These are phyloP conservation scores for Diaporthe vaccinii DNA, from an alignment of 2,329 filamentous ascomycete species.

Conservation along the genomic window DNA sequence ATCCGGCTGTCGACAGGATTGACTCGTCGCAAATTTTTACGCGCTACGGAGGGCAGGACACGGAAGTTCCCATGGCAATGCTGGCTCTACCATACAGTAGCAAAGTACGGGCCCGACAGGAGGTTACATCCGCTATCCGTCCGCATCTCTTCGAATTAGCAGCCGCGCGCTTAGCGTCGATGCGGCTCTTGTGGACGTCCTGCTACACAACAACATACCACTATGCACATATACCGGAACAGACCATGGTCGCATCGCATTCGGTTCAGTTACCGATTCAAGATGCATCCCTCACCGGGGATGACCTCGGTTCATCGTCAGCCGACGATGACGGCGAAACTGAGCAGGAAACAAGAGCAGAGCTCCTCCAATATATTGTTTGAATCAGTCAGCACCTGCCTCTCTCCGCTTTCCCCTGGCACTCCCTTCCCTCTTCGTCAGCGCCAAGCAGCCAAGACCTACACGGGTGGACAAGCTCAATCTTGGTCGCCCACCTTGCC, in stretches of 20 bases:
- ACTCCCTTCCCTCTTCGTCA: constrained; percentile 30
- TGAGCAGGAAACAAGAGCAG: constrained; percentile 14
- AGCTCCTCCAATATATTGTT: constrained; percentile 22
- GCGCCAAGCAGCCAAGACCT: constrained; percentile 34
- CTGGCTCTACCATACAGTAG: neutral
- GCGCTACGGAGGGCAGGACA: neutral
- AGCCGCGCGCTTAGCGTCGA: constrained; percentile 5
- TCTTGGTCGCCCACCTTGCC: constrained; percentile 18
- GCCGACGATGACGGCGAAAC: constrained; percentile 2
- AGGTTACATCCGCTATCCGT: constrained; percentile 9
- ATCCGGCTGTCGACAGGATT: neutral
- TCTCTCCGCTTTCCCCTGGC: constrained; percentile 31
- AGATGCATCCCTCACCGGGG: neutral
- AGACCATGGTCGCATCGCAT: neutral
- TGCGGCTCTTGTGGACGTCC: constrained; percentile 11
- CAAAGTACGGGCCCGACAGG: neutral
- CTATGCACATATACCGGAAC: neutral
- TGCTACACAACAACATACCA: neutral
- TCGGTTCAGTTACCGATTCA: constrained; percentile 1
- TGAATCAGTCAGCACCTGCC: constrained; percentile 22
- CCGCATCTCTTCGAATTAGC: neutral
- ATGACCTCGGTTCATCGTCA: constrained; percentile 7
- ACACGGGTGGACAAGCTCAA: constrained; percentile 26
- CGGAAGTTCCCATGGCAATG: neutral
- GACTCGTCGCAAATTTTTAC: neutral